Conservation (phyloP, 2,329 filamentous ascomycete species). For the Ascochyta lentis region DNA sequence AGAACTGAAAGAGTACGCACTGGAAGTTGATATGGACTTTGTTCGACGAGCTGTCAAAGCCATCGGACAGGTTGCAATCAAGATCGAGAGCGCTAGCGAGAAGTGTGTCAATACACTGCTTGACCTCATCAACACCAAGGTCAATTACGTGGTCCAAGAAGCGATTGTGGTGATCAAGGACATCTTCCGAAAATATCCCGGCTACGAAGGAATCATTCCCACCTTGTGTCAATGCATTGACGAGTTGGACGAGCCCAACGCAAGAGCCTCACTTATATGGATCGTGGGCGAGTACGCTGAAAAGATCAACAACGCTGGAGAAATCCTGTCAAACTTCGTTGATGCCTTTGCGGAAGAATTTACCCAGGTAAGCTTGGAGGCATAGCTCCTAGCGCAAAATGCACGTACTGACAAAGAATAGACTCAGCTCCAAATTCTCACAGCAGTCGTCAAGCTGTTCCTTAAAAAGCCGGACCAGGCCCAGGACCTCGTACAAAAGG, state of each 20-base stretch:
- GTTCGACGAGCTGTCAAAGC: conserved; percentile 92
- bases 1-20: conserved; percentile 94
- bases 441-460: conserved; percentile 96
- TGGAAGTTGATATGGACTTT: conserved; percentile 99
- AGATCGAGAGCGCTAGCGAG: conserved; percentile 93
- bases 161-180: conserved; percentile 99
- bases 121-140: conserved; percentile 94
- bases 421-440: conserved; percentile 98
- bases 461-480: conserved; percentile 94
- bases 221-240: conserved; percentile 96
- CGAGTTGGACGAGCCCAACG: conserved; percentile 92
- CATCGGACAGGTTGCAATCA: conserved; percentile 97
- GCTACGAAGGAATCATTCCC: conserved; percentile 97
- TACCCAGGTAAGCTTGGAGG: conserved; percentile 71
- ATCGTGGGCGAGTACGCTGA: conserved; percentile 99
- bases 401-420: conserved; percentile 53
- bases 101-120: conserved; percentile 94
- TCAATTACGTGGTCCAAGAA: conserved; percentile 99
- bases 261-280: conserved; percentile 92
- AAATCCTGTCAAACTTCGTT: conserved; percentile 89
- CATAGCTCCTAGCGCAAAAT: background rate
- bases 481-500: conserved; percentile 90
- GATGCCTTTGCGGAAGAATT: conserved; percentile 97
- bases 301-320: conserved; percentile 98
- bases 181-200: conserved; percentile 95